Evolutionary conservation across 2,329 filamentous ascomycete genomes (phyloP).

Genomic region (Diaporthe longicolla): DNA sequence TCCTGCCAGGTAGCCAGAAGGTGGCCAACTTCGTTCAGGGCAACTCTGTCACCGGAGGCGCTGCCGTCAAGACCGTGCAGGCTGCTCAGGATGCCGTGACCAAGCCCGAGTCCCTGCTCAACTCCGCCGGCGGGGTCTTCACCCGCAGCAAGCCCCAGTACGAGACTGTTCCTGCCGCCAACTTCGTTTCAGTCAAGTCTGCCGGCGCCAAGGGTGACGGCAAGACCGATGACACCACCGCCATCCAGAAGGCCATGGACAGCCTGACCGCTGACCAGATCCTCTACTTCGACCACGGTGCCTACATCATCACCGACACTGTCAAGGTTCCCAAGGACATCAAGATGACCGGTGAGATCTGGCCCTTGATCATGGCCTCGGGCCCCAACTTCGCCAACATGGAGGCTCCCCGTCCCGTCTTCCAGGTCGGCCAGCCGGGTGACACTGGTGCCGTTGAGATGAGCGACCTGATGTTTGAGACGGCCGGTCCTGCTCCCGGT

Average conservation of each 20-base stretch:
- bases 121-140: constrained; percentile 77
- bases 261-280: constrained; percentile 74
- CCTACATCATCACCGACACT: constrained; percentile 79
- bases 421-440: constrained; percentile 84
- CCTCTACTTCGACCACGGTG: constrained; percentile 82
- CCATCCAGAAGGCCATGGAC: constrained; percentile 85
- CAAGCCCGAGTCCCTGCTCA: constrained; percentile 78
- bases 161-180: constrained; percentile 72
- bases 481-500: constrained; percentile 84
- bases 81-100: constrained; percentile 65
- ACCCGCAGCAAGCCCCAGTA: constrained; percentile 94
- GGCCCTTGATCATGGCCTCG: constrained; percentile 89
- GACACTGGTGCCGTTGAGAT: constrained; percentile 88
- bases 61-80: constrained; percentile 70
- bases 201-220: constrained; percentile 91
- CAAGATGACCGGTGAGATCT: constrained; percentile 92
- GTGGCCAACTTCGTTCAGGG: constrained; percentile 86
- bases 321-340: constrained; percentile 82
- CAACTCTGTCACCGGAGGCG: constrained; percentile 72
- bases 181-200: constrained; percentile 87
- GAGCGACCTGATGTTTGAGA: constrained; percentile 88
- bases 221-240: constrained; percentile 85
- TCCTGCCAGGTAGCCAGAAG: constrained; percentile 79
- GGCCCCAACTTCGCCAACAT: constrained; percentile 81
- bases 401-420: constrained; percentile 83